A percentile compares a stretch with the other conserved stretches of the same genome.
phyloP scores from a whole-genome alignment of 2,329 filamentous ascomycete species.

The Didymella exigua region DNA sequence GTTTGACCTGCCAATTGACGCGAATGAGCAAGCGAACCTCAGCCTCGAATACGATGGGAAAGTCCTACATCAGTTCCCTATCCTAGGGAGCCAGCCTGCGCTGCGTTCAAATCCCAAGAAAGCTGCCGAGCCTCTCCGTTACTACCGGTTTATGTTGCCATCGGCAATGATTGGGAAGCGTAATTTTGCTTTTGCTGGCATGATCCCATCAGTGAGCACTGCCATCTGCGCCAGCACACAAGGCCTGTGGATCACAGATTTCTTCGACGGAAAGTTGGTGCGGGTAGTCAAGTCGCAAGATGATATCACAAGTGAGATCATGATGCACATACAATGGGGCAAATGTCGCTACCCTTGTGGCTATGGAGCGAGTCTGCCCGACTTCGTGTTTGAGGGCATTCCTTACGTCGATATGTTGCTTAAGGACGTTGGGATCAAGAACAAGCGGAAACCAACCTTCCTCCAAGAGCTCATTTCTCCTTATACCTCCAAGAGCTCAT shows the following conservation, averaged over 20 bases:
- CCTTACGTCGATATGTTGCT: constrained; percentile 71
- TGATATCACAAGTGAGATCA: constrained; percentile 41
- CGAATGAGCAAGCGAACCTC: constrained; percentile 53
- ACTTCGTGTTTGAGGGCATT: constrained; percentile 76
- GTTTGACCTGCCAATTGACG: constrained; percentile 11
- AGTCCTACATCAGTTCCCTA: constrained; percentile 60
- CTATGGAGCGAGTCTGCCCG: constrained; percentile 66
- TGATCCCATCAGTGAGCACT: constrained; percentile 46
- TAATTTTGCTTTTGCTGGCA: constrained; percentile 27
- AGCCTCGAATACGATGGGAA: constrained; percentile 59
- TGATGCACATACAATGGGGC: constrained; percentile 68
- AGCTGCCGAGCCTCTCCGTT: constrained; percentile 34
- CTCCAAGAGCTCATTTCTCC: constrained; percentile 25
- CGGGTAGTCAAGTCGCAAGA: constrained; percentile 22
- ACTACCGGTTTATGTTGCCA: constrained; percentile 54
- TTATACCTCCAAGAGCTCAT: constrained; percentile 32
- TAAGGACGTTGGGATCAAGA: constrained; percentile 9
- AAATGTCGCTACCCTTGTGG: constrained; percentile 62
- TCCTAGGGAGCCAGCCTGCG: constrained; percentile 57
- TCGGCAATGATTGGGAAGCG: constrained; percentile 10
- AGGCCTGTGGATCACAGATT: constrained; percentile 62
- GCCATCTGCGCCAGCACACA: constrained; percentile 48
- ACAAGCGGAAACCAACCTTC: constrained; percentile 11
- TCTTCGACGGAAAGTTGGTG: constrained; percentile 60
- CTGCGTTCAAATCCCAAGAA: constrained; percentile 15